Conservation (phyloP, 2,329 filamentous ascomycete genomes). For the Cylindrodendrum hubeiense region DNA sequence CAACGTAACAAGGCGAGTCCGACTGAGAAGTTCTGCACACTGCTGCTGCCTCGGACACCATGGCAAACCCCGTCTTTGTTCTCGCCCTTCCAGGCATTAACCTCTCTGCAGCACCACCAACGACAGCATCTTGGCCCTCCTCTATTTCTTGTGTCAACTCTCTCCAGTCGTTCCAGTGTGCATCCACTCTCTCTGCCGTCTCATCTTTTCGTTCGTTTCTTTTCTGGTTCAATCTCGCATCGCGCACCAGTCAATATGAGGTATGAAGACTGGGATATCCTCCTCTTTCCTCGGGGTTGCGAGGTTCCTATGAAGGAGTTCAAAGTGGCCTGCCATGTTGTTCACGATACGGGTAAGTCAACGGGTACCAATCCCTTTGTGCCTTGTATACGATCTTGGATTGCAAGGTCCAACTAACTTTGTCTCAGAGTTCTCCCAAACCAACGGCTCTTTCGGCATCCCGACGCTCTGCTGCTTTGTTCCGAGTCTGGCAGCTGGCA, state of each 20-base stretch:
- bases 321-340: constrained; percentile 80
- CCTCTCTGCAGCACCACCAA: neutral
- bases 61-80: neutral
- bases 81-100: neutral
- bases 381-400: neutral
- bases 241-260: constrained; percentile 68
- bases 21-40: constrained; percentile 1
- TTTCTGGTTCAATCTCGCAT: constrained; percentile 42
- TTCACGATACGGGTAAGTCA: constrained; percentile 61
- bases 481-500: constrained; percentile 69
- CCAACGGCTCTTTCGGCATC: constrained; percentile 62
- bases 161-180: neutral
- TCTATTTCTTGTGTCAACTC: neutral
- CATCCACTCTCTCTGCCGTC: neutral
- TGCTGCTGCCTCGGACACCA: constrained; percentile 9
- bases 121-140: neutral
- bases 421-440: constrained; percentile 63
- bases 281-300: constrained; percentile 78
- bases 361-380: neutral
- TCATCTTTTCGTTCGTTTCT: constrained; percentile 19
- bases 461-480: constrained; percentile 80
- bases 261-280: constrained; percentile 87
- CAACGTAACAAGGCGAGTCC: constrained; percentile 3
- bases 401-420: constrained; percentile 12
- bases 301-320: constrained; percentile 85